phyloP scores from a whole-genome alignment of 345 rosid genomes.

The Durio zibethinus region DNA sequence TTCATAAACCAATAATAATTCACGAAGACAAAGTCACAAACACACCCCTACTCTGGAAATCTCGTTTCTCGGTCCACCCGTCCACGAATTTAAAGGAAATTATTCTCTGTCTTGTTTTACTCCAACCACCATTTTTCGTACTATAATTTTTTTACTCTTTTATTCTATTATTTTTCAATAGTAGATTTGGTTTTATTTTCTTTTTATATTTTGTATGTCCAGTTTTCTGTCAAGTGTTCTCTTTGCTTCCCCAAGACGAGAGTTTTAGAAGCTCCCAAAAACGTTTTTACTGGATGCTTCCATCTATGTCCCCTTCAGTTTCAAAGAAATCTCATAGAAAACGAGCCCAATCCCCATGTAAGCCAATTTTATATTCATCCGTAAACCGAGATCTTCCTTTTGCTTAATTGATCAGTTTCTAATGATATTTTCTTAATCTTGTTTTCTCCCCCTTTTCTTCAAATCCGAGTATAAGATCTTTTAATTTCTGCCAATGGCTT shows the following conservation, averaged over 20 bases:
- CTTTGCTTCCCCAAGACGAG: slow-evolving; percentile 30
- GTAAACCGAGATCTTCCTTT: not conserved
- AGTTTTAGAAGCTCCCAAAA: slow-evolving; percentile 26
- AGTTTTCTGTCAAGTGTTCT: slow-evolving; percentile 14
- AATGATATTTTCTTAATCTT: not conserved
- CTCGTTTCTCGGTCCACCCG: slow-evolving; percentile 53
- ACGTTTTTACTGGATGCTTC: slow-evolving; percentile 38
- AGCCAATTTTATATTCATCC: slow-evolving; percentile 23
- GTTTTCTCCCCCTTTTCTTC: slow-evolving; percentile 29
- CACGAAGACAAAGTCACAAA: not conserved
- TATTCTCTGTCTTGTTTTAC: slow-evolving; percentile 31
- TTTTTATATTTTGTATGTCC: not conserved
- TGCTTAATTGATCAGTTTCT: not conserved
- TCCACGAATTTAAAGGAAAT: slow-evolving; percentile 49
- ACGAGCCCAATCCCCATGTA: slow-evolving; percentile 41
- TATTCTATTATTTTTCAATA: not conserved
- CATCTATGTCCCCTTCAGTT: slow-evolving; percentile 41
- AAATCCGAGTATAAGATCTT: slow-evolving; percentile 48
- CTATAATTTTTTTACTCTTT: not conserved
- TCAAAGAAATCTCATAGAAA: slow-evolving; percentile 44
- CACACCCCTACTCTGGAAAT: slow-evolving; percentile 26
- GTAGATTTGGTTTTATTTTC: not conserved
- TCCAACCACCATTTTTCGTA: slow-evolving; percentile 14
- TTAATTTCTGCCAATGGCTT: slow-evolving; percentile 29
- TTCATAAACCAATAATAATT: too few relatives aligned